Evolutionary conservation across 805 yeast species (phyloP), one percentile per base, ranked within the genome.

Genomic region (Soucietia sequanensis): DNA sequence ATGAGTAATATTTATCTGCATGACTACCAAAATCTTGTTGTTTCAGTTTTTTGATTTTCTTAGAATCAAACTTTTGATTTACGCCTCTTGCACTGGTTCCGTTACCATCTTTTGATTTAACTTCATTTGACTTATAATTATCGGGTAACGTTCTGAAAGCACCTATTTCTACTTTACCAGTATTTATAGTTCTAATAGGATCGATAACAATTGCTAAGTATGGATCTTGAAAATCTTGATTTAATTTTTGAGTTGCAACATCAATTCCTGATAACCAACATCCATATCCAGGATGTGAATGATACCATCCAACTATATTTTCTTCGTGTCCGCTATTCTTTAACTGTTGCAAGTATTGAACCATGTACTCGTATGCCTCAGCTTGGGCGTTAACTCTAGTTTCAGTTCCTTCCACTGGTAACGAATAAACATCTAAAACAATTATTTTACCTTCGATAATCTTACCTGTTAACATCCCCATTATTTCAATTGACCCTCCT

Each of bases 401-500:
- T 56, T 93, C 98, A 0, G 98, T 90, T 1, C 98, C 98, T 55
- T 86, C 91, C 2, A 91, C 97, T 0, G 98, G 98, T 24, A 93
- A 62, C 10, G 89, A 81, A 56, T 84, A 91, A 7, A 81, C 81
- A 56, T 91, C 96, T 70, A 80, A 71, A 2, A 93, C 84, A 2
- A 84, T 72, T 39, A 89, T 72, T 16, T 72, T 60, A 13, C 68
- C 61, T 5, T 66, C 68, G 10, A 75, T 63, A 7, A 84, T 74
- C 46, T 78, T 79, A 1, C 99, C 98, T 0, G 90, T 76, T 57
- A 91, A 69, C 84, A 90, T 84, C 4, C 98, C 99, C 98, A 91
- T 91, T 5, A 93, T 78, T 56, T 91, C 99, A 25, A 87, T 82
- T 7, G 83, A 65, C 1, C 95, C 95, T 4, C 97, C 97, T 1